Base-by-base conservation (phyloP, 2,329 filamentous ascomycete genomes). In the Cladophialophora psammophila region DNA sequence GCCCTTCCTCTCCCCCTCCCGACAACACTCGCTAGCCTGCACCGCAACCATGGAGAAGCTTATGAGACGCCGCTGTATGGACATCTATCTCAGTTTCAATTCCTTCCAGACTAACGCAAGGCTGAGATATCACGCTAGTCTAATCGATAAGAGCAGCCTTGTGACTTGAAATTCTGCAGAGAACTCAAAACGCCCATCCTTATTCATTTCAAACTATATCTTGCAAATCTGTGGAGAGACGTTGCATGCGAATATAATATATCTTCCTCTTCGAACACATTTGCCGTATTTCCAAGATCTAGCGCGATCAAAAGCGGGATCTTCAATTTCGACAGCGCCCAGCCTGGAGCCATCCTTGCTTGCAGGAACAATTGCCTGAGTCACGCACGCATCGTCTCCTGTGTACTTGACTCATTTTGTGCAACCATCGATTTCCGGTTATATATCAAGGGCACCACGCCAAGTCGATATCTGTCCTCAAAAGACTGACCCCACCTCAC, bases 81-180 rank as follows among this genome's bases (percentile, higher is more conserved):
- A 26, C 26, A 26, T 26, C 26, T 26, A 26, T 26, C 26, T 26
- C 26, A 3, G 26, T 2, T 26, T 26, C 26, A 26, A 26, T 26
- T 26, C 3, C 42, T 48, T 10, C 5, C 5, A 36, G 32, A 7
- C 32, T 15, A 53, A 32, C 10, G 31, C 26, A 10, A 55, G 52
- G 26, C 53, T 55, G 53, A 55, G 31, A 55, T n/a, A 36, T 55
- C 8, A 12, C 53, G 32, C 53, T 55, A 55, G n/a, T 13, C 32
- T 1, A 26, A 50, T 50, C 45, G 18, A 50, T 50, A 50, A 50
- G 45, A 18, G 5, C 18, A 31, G 45, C 45, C 45, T 50, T 31
- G 45, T 10, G 8, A 12, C n/a, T 4, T 50, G 4, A 5, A 4
- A 50, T 3, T n/a, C 6, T 26, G 45, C 40, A 5, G 40, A 42